phyloP scores from a whole-genome alignment of 2,329 filamentous ascomycete genomes.

The Clonostachys solani region DNA sequence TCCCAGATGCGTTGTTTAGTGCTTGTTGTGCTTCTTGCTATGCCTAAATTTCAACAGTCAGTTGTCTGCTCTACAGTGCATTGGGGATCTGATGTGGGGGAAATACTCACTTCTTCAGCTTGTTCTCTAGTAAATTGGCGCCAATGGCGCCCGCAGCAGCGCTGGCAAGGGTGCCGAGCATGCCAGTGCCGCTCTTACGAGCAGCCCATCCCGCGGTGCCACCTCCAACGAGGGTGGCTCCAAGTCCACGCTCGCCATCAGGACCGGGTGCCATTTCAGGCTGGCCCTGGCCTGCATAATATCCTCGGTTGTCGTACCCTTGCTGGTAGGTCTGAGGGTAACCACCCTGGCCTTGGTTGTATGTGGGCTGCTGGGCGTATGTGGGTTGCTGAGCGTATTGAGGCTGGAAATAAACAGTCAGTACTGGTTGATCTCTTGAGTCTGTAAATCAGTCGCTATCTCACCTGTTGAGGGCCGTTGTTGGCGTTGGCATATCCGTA shows the following conservation, averaged over 20 bases:
- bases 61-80: too few species aligned
- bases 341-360: too few species aligned
- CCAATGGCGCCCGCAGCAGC: conserved; percentile 48
- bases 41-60: too few species aligned
- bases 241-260: conserved; percentile 48
- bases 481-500: conserved; percentile 21
- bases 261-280: conserved; percentile 16
- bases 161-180: conserved; percentile 45
- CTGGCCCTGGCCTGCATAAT: conserved; percentile 3
- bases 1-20: too few species aligned
- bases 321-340: background rate
- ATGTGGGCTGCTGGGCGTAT: background rate
- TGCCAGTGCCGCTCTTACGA: conserved; percentile 47
- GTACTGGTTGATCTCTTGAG: too few species aligned
- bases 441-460: conserved; percentile 1
- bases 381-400: conserved; percentile 1
- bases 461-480: conserved; percentile 14
- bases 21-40: too few species aligned
- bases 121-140: conserved; percentile 45
- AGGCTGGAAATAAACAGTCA: too few species aligned
- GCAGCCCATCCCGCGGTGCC: conserved; percentile 50
- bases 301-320: too few species aligned
- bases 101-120: conserved; percentile 20
- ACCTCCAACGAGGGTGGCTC: conserved; percentile 46
- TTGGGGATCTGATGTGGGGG: too few species aligned